Percentiles rank a stretch among this genome's conserved stretches.
Evolutionary conservation across 164 flowering plant species (phyloP).

Genomic region (Nelumbo lutea): DNA sequence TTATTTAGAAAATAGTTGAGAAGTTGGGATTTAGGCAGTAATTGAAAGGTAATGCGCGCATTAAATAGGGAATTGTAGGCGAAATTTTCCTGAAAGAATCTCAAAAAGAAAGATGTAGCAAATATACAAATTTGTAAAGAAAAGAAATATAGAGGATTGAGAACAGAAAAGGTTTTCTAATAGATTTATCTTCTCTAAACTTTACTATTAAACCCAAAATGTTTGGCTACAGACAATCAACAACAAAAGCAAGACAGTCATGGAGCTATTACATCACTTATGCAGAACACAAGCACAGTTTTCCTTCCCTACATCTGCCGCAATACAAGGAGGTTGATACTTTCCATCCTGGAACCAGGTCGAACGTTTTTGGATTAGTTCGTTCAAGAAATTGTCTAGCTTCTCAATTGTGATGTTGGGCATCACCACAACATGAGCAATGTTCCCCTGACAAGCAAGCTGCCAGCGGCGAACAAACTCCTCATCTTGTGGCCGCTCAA

Average conservation of each 20-base stretch:
- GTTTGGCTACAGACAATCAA: neutral
- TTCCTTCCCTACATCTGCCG: slow-evolving; percentile 56
- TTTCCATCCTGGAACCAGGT: slow-evolving; percentile 62
- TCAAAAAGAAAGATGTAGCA: too few species aligned
- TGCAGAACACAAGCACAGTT: slow-evolving; percentile 64
- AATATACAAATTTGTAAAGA: too few species aligned
- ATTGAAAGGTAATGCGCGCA: too few species aligned
- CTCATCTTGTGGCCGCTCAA: slow-evolving; percentile 82
- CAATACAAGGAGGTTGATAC: slow-evolving; percentile 61
- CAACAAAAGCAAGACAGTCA: neutral
- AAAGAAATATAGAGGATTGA: neutral
- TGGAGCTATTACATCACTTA: slow-evolving; percentile 24
- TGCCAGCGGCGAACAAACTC: slow-evolving; percentile 90
- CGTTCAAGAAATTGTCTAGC: slow-evolving; percentile 65
- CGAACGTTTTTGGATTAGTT: slow-evolving; percentile 46
- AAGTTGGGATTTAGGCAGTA: too few species aligned
- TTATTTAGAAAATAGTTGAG: too few species aligned
- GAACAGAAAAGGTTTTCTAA: neutral
- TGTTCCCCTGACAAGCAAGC: slow-evolving; percentile 89
- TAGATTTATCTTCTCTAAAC: neutral
- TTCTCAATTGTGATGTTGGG: slow-evolving; percentile 78
- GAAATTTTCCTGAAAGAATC: too few species aligned
- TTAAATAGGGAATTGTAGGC: too few species aligned
- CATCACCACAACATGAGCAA: slow-evolving; percentile 96
- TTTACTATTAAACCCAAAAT: neutral